phyloP scores from a whole-genome alignment of 371 early-diverging fungal genomes.

The Pancytospora philotis region DNA sequence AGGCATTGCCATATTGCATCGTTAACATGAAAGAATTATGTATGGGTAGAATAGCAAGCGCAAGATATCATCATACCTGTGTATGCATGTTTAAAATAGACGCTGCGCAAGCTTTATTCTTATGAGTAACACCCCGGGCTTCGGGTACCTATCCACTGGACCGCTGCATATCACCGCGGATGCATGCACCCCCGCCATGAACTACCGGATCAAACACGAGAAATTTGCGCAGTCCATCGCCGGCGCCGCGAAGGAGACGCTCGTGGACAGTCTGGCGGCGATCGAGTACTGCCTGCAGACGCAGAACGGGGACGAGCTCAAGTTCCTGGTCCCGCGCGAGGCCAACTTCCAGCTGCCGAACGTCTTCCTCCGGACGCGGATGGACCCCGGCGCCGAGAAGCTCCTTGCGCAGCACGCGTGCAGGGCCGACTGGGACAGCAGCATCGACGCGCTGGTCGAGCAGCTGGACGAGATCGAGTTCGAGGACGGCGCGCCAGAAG shows the following conservation, averaged over 20 bases:
- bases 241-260: neutral
- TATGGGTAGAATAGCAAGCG: too few species aligned
- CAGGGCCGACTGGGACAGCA: constrained; percentile 31
- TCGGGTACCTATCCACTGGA: too few species aligned
- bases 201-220: neutral
- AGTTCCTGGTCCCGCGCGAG: constrained; percentile 42
- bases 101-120: too few species aligned
- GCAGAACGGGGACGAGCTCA: neutral
- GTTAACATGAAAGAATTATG: too few species aligned
- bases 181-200: neutral
- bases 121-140: too few species aligned
- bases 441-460: constrained; percentile 35
- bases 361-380: constrained; percentile 43
- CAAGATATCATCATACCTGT: too few species aligned
- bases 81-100: too few species aligned
- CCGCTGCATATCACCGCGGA: too few species aligned
- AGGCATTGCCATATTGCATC: too few species aligned
- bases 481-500: neutral
- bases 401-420: neutral
- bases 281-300: constrained; percentile 1
- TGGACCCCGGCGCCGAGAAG: constrained; percentile 31
- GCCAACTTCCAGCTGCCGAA: constrained; percentile 56
- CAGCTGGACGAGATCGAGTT: constrained; percentile 26
- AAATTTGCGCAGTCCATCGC: neutral
- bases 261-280: neutral